Conservation (phyloP, 164 flowering plant species). For the Piper longum region DNA sequence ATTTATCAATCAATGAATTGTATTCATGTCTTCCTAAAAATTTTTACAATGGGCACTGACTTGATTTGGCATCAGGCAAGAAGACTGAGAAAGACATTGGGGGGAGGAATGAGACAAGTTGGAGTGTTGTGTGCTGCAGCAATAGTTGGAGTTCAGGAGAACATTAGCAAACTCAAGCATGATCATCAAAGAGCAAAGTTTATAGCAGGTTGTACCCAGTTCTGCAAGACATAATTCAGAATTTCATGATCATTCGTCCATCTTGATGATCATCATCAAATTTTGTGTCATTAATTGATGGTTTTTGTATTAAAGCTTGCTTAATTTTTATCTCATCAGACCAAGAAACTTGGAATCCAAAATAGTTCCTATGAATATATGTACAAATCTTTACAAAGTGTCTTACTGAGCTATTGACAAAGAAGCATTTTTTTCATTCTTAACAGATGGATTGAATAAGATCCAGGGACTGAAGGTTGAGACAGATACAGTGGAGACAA, state of each 20-base stretch:
- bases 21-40: no score
- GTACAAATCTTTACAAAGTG: background rate
- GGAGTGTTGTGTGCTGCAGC: constrained; percentile 87
- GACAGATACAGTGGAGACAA: constrained; percentile 60
- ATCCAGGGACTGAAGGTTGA: constrained; percentile 64
- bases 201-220: constrained; percentile 45
- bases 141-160: constrained; percentile 58
- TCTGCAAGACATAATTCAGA: background rate
- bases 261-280: no score
- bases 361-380: background rate
- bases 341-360: no score
- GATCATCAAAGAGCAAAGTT: constrained; percentile 78
- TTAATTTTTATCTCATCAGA: no score
- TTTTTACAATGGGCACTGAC: no score
- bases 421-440: background rate
- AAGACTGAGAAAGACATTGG: constrained; percentile 73
- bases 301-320: no score
- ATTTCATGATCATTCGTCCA: no score
- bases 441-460: constrained; percentile 58
- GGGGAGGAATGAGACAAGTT: constrained; percentile 92
- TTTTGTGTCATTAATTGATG: no score
- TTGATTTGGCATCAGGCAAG: constrained; percentile 35
- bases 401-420: background rate
- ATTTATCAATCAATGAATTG: no score
- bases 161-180: constrained; percentile 46